These are phyloP conservation scores for Boletus reticulatus DNA, from an alignment of 768 basidiomycete species.

Conservation along the genomic window DNA sequence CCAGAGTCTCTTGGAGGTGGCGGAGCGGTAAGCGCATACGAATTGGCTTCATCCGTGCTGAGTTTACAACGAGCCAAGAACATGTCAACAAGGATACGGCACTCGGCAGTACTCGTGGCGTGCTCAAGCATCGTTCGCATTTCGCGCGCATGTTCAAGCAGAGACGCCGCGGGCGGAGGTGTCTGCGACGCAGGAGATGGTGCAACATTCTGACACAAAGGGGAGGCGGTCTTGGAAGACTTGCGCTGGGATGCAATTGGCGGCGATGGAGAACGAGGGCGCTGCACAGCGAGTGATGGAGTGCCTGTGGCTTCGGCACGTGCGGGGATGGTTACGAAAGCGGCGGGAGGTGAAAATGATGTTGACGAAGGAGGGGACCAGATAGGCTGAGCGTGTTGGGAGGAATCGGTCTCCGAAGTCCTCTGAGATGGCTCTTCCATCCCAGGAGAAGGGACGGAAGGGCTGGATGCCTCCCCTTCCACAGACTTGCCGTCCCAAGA, in stretches of 20 bases:
- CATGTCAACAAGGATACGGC: constrained; percentile 81
- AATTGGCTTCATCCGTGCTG: constrained; percentile 28
- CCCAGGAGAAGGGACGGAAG: constrained; percentile 5
- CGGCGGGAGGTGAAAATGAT: neutral
- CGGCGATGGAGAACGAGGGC: constrained; percentile 1
- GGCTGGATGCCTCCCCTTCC: constrained; percentile 6
- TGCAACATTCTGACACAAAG: constrained; percentile 5
- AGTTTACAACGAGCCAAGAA: constrained; percentile 66
- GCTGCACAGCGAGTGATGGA: neutral
- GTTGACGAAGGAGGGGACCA: constrained; percentile 3
- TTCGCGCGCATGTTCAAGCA: constrained; percentile 53
- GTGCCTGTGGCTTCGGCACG: neutral
- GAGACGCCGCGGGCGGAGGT: constrained; percentile 21
- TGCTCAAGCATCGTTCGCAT: constrained; percentile 64
- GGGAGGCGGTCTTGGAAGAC: constrained; percentile 13
- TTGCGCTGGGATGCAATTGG: constrained; percentile 6
- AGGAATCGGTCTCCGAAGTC: constrained; percentile 3
- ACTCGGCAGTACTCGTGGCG: constrained; percentile 79
- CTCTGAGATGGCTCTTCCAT: constrained; percentile 7
- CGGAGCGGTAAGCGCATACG: constrained; percentile 31
- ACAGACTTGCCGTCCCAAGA: constrained; percentile 15
- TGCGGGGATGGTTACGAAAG: constrained; percentile 1
- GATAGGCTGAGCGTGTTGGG: constrained; percentile 1
- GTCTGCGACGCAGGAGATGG: constrained; percentile 16
- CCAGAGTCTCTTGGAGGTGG: constrained; percentile 35